Evolutionary conservation across 257 asterid species (phyloP).

Genomic region (Catharanthus roseus): DNA sequence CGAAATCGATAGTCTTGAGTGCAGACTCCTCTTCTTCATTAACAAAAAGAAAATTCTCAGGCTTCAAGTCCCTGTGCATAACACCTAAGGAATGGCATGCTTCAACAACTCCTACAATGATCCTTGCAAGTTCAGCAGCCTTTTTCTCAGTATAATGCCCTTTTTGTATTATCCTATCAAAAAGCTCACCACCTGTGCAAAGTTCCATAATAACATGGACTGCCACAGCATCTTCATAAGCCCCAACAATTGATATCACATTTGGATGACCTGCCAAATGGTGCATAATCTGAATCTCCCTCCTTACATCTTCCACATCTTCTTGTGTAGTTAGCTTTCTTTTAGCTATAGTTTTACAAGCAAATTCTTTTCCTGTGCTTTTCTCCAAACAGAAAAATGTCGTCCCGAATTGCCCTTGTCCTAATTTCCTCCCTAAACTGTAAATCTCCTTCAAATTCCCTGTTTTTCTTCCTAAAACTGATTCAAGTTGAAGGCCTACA

Average conservation of each 20-base stretch:
- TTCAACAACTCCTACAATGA: conserved; percentile 71
- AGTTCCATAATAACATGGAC: conserved; percentile 88
- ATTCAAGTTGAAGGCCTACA: conserved; percentile 65
- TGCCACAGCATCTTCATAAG: conserved; percentile 74
- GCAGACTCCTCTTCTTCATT: conserved; percentile 60
- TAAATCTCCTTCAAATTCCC: conserved; percentile 61
- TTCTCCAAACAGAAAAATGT: conserved; percentile 64
- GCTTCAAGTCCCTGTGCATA: conserved; percentile 85
- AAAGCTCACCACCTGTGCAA: conserved; percentile 85
- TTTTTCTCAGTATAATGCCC: conserved; percentile 86
- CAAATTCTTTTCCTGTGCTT: conserved; percentile 51
- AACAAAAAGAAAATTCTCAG: conserved; percentile 74
- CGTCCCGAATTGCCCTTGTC: conserved; percentile 85
- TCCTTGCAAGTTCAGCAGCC: conserved; percentile 87
- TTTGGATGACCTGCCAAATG: conserved; percentile 69
- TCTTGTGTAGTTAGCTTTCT: conserved; percentile 55
- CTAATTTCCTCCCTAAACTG: conserved; percentile 57
- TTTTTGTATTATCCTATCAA: conserved; percentile 67
- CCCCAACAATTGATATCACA: conserved; percentile 62
- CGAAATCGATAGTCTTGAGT: conserved; percentile 72
- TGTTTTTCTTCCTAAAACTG: conserved; percentile 66
- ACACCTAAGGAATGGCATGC: conserved; percentile 86
- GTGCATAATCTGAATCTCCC: conserved; percentile 89
- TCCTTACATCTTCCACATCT: conserved; percentile 85
- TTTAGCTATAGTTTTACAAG: conserved; percentile 79